Evolutionary conservation across 1,284 basidiomycete species (phyloP).

Genomic region (Somion occarium): DNA sequence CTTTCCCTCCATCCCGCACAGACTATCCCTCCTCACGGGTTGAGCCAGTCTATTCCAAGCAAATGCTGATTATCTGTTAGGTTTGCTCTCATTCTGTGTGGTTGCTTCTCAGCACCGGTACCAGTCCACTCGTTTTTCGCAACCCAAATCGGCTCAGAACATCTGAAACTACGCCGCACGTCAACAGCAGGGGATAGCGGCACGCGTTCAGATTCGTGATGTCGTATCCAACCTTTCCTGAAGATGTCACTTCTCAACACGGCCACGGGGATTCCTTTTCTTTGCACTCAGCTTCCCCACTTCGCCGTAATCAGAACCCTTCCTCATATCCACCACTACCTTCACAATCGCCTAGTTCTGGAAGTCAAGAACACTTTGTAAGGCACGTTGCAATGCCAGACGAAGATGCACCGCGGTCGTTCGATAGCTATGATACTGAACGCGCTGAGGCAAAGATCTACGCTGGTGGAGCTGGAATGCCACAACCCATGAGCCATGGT

Average conservation of each 20-base stretch:
- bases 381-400: constrained; percentile 13
- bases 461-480: constrained; percentile 11
- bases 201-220: no score
- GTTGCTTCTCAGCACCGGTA: no score
- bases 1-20: no score
- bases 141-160: no score
- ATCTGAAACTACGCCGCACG: no score
- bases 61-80: no score
- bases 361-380: background rate
- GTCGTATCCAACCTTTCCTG: background rate
- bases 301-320: constrained; percentile 3
- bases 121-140: no score
- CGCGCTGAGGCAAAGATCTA: constrained; percentile 14
- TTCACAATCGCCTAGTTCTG: constrained; percentile 4
- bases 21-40: no score
- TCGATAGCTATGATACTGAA: constrained; percentile 18
- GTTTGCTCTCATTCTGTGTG: no score
- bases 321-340: constrained; percentile 16
- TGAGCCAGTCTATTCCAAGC: no score
- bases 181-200: no score
- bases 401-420: constrained; percentile 14
- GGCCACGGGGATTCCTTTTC: constrained; percentile 11
- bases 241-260: background rate
- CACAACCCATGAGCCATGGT: constrained; percentile 11
- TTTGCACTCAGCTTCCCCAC: constrained; percentile 15